Conservation (phyloP, 148 eudicot genomes). For the Cornus kousa region DNA sequence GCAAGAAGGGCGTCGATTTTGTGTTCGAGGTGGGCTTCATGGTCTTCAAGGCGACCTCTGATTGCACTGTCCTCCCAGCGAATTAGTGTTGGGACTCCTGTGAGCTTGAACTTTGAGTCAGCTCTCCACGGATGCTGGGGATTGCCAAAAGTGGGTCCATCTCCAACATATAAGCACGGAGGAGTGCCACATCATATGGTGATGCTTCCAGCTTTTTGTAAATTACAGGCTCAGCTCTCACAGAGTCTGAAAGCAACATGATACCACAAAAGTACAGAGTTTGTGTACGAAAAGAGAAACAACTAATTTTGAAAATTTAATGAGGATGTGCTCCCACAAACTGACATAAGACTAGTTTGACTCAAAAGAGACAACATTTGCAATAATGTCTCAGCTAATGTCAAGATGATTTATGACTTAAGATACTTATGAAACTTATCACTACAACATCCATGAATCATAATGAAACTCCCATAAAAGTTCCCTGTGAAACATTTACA, state of each 20-base stretch:
- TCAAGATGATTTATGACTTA: too few relatives aligned
- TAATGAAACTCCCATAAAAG: too few relatives aligned
- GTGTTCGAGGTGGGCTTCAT: slow-evolving; percentile 70
- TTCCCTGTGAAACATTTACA: too few relatives aligned
- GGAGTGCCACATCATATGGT: slow-evolving; percentile 48
- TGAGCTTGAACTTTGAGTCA: slow-evolving; percentile 67
- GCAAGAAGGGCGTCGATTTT: slow-evolving; percentile 61
- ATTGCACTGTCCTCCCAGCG: slow-evolving; percentile 65
- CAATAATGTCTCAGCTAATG: too few relatives aligned
- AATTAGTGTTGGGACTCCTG: slow-evolving; percentile 80
- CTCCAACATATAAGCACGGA: slow-evolving; percentile 82
- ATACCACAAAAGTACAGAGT: not conserved
- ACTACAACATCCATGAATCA: too few relatives aligned
- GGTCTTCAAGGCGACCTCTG: slow-evolving; percentile 80
- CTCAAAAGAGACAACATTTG: too few relatives aligned
- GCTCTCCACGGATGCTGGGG: slow-evolving; percentile 74
- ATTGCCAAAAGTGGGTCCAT: slow-evolving; percentile 88
- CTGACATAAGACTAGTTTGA: too few relatives aligned
- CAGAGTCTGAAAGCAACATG: slow-evolving; percentile 58
- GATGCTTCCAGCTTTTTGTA: slow-evolving; percentile 69
- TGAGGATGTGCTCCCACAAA: too few relatives aligned
- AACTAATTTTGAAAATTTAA: not conserved
- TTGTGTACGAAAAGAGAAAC: not conserved
- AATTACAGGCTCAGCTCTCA: slow-evolving; percentile 92
- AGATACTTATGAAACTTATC: too few relatives aligned